phyloP scores from a whole-genome alignment of 139 green algal genomes.

The Yamagishiella unicocca region DNA sequence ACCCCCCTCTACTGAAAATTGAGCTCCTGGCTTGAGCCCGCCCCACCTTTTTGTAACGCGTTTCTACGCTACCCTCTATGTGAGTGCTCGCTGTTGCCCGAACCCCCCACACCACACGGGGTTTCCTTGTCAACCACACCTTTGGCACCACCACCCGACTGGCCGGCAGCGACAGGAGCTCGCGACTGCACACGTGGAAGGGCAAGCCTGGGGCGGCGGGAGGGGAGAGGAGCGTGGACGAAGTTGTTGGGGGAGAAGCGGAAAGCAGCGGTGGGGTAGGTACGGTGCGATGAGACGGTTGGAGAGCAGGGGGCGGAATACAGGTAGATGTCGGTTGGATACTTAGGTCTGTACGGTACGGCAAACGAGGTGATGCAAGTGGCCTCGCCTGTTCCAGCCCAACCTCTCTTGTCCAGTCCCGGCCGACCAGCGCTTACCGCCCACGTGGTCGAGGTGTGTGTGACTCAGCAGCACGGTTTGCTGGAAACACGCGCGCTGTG shows the following conservation, averaged over 20 bases:
- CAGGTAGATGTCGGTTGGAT: too few relatives aligned
- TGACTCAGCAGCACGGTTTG: conserved; percentile 76
- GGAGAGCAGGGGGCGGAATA: too few relatives aligned
- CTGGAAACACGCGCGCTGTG: conserved; percentile 65
- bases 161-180: conserved; percentile 1
- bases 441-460: conserved; percentile 86
- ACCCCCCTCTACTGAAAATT: too few relatives aligned
- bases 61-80: too few relatives aligned
- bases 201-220: conserved; percentile 22
- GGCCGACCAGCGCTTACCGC: conserved; percentile 50
- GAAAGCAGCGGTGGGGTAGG: neutral
- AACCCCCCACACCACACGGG: neutral
- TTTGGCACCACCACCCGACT: conserved; percentile 18
- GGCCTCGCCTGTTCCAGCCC: neutral
- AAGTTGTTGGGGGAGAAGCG: neutral
- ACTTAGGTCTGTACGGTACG: too few relatives aligned
- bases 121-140: neutral
- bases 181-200: conserved; percentile 45
- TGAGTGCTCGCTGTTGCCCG: neutral
- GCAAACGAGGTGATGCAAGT: too few relatives aligned
- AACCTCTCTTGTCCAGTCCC: neutral
- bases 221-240: too few relatives aligned
- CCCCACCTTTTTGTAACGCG: too few relatives aligned
- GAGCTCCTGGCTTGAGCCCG: too few relatives aligned
- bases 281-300: too few relatives aligned